phyloP scores from a whole-genome alignment of 108 stramenopile genomes.

The Cyclotella kingstonii region DNA sequence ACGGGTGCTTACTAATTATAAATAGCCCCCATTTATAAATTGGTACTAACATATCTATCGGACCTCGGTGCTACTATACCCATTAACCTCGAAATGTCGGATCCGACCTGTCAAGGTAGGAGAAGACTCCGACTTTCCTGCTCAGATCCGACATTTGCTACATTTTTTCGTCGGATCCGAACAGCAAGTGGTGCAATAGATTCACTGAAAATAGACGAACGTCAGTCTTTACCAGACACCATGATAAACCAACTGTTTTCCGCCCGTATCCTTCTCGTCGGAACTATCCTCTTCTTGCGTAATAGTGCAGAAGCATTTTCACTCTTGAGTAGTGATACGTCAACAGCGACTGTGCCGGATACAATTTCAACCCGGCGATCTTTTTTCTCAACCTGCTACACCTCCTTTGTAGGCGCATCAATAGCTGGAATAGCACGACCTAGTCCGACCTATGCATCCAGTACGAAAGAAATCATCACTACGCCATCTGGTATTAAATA shows the following conservation, averaged over 20 bases:
- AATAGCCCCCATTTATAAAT: too few relatives aligned
- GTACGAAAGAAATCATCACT: conserved; percentile 57
- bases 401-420: conserved; percentile 19
- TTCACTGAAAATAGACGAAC: too few relatives aligned
- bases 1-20: too few relatives aligned
- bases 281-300: not conserved
- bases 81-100: too few relatives aligned
- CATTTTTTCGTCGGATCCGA: too few relatives aligned
- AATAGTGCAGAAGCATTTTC: conserved; percentile 9
- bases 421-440: conserved; percentile 1
- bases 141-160: too few relatives aligned
- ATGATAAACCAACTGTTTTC: not conserved
- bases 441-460: conserved; percentile 16
- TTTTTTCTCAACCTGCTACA: conserved; percentile 19
- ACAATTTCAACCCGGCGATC: conserved; percentile 5
- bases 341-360: not conserved
- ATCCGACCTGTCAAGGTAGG: too few relatives aligned
- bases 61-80: too few relatives aligned
- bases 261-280: conserved; percentile 1
- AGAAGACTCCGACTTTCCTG: too few relatives aligned
- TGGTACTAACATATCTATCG: too few relatives aligned
- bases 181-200: too few relatives aligned
- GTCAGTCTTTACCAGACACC: not conserved
- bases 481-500: conserved; percentile 70
- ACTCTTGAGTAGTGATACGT: not conserved